These are phyloP conservation scores for Amauroascus niger DNA, from an alignment of 2,329 filamentous ascomycete species.

Conservation along the genomic window DNA sequence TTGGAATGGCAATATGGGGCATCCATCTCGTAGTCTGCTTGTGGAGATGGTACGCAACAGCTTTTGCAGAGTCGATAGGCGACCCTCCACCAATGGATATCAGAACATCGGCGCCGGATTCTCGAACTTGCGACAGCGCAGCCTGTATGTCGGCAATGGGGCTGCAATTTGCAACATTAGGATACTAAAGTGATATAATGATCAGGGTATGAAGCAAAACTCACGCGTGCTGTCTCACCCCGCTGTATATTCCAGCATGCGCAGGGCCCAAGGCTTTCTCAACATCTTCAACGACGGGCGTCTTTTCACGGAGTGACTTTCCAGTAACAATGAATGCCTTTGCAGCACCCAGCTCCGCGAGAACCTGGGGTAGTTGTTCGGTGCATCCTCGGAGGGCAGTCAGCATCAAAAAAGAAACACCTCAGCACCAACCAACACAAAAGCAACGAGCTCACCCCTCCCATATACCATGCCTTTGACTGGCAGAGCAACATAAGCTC, in stretches of 20 bases:
- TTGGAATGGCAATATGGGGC: slow-evolving; percentile 14
- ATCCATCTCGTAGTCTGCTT: slow-evolving; percentile 12
- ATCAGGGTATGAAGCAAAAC: not conserved
- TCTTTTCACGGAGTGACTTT: slow-evolving; percentile 15
- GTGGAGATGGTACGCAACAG: slow-evolving; percentile 14
- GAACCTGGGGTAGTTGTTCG: slow-evolving; percentile 10
- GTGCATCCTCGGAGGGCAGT: slow-evolving; percentile 8
- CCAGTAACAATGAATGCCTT: slow-evolving; percentile 17
- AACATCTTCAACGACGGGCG: slow-evolving; percentile 14
- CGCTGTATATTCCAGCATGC: slow-evolving; percentile 14
- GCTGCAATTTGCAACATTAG: not conserved
- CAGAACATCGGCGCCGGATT: slow-evolving; percentile 13
- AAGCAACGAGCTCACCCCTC: slow-evolving; percentile 6
- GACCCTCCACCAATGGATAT: slow-evolving; percentile 16
- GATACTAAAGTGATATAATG: not conserved
- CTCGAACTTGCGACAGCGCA: slow-evolving; percentile 4
- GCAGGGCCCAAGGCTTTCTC: slow-evolving; percentile 8
- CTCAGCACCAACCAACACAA: no score
- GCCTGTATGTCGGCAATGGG: slow-evolving; percentile 14
- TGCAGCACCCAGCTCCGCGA: slow-evolving; percentile 12
- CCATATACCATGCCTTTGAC: slow-evolving; percentile 16
- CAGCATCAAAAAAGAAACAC: not conserved
- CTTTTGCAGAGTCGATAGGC: slow-evolving; percentile 16
- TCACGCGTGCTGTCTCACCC: slow-evolving; percentile 15
- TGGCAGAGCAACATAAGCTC: slow-evolving; percentile 12